A percentile compares a stretch with the other conserved stretches of the same genome.
Evolutionary conservation across 768 basidiomycete genomes (phyloP).

Genomic region (Boletus tylopilopsis): DNA sequence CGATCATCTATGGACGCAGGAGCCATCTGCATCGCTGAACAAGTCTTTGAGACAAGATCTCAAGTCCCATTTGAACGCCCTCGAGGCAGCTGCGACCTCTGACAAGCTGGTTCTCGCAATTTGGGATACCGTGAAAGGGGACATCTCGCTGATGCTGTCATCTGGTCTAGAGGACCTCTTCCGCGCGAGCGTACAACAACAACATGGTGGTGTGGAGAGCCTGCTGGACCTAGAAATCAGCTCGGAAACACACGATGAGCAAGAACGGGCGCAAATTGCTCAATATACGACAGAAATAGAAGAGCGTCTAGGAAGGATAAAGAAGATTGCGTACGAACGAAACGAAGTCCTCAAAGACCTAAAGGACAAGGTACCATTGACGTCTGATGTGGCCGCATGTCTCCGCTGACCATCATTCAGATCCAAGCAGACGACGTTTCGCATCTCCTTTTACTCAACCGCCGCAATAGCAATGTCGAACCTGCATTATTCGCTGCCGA

Average conservation of each 20-base stretch:
- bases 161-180: conserved; percentile 63
- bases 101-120: conserved; percentile 71
- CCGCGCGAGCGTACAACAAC: conserved; percentile 43
- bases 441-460: conserved; percentile 86
- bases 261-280: conserved; percentile 64
- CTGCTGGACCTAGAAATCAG: conserved; percentile 74
- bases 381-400: background rate
- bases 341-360: conserved; percentile 87
- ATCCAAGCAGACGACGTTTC: conserved; percentile 97
- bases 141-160: conserved; percentile 61
- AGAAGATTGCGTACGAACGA: conserved; percentile 82
- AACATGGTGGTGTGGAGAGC: conserved; percentile 38
- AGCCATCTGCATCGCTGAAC: conserved; percentile 71
- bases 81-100: conserved; percentile 74
- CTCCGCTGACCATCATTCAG: conserved; percentile 39
- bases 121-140: conserved; percentile 67
- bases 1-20: conserved; percentile 82
- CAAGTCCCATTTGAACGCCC: conserved; percentile 64
- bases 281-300: conserved; percentile 71
- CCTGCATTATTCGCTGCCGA: conserved; percentile 88
- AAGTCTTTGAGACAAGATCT: conserved; percentile 73
- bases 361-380: conserved; percentile 78
- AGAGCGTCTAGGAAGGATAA: conserved; percentile 70
- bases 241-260: conserved; percentile 57
- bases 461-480: conserved; percentile 79